Evolutionary conservation across 1,284 basidiomycete species (phyloP).

Genomic region (Pseudozyma pruni): DNA sequence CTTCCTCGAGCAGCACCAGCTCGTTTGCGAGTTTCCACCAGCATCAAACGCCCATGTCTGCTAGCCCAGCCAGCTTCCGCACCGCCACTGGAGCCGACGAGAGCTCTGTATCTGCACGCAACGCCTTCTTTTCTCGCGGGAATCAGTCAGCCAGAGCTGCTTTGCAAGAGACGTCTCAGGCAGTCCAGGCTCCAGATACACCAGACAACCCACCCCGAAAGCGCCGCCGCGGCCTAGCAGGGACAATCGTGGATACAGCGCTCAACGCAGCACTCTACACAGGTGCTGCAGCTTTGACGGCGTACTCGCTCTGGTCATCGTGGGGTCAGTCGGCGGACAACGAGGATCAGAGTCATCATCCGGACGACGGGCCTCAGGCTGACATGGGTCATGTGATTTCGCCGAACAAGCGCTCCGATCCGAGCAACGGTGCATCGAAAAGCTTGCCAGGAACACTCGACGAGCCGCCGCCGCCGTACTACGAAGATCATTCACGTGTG

Average conservation of each 20-base stretch:
- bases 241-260: conserved; percentile 52
- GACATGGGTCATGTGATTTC: conserved; percentile 35
- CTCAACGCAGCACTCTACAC: conserved; percentile 54
- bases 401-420: conserved; percentile 3
- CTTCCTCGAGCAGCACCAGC: conserved; percentile 22
- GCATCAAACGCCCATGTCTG: conserved; percentile 30
- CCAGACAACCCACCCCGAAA: conserved; percentile 41
- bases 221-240: conserved; percentile 44
- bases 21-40: conserved; percentile 32
- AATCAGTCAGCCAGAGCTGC: conserved; percentile 25
- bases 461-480: conserved; percentile 50
- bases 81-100: conserved; percentile 32
- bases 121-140: conserved; percentile 33
- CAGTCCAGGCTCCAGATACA: conserved; percentile 1
- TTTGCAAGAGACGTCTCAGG: conserved; percentile 22
- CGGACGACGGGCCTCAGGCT: conserved; percentile 26
- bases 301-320: conserved; percentile 51
- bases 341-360: conserved; percentile 25
- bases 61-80: conserved; percentile 33
- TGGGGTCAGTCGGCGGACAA: conserved; percentile 40
- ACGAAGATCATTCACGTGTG: conserved; percentile 20
- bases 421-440: background rate
- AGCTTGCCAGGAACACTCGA: conserved; percentile 31
- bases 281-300: conserved; percentile 54
- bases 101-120: conserved; percentile 10